These are phyloP conservation scores for Helicostylum pulchrum DNA, from an alignment of 192 early-diverging fungal species.

Conservation along the genomic window DNA sequence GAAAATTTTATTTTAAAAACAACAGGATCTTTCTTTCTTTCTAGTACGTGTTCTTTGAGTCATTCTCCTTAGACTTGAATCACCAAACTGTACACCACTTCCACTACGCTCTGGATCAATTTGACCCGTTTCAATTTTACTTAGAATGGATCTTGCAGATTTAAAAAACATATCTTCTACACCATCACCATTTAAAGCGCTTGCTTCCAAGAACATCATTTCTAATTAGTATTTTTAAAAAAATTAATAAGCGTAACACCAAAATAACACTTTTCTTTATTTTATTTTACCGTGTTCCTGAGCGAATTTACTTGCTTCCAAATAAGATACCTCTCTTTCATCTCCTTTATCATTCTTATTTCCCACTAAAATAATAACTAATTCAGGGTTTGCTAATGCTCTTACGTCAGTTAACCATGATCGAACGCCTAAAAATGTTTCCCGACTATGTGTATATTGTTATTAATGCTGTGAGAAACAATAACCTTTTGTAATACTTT, in stretches of 20 bases:
- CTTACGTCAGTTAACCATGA: conserved; percentile 68
- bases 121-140: conserved; percentile 54
- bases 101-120: conserved; percentile 53
- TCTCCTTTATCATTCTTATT: conserved; percentile 62
- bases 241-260: not conserved
- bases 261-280: too few species aligned
- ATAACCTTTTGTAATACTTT: conserved; percentile 11
- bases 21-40: conserved; percentile 44
- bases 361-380: conserved; percentile 69
- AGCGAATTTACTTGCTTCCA: conserved; percentile 53
- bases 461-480: not conserved
- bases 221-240: conserved; percentile 31
- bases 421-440: conserved; percentile 58
- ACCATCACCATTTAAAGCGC: conserved; percentile 55
- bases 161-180: conserved; percentile 57
- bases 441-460: conserved; percentile 39
- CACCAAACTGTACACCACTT: conserved; percentile 52
- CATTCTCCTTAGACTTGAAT: conserved; percentile 50
- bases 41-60: conserved; percentile 45
- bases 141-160: conserved; percentile 49
- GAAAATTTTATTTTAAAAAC: conserved; percentile 24
- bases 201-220: conserved; percentile 58
- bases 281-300: conserved; percentile 40
- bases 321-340: conserved; percentile 48
- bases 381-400: conserved; percentile 61